Percentiles rank a stretch among this genome's conserved stretches.
Evolutionary conservation across 2,329 filamentous ascomycete species (phyloP).

Genomic region (Plectosphaerella cucumerina): DNA sequence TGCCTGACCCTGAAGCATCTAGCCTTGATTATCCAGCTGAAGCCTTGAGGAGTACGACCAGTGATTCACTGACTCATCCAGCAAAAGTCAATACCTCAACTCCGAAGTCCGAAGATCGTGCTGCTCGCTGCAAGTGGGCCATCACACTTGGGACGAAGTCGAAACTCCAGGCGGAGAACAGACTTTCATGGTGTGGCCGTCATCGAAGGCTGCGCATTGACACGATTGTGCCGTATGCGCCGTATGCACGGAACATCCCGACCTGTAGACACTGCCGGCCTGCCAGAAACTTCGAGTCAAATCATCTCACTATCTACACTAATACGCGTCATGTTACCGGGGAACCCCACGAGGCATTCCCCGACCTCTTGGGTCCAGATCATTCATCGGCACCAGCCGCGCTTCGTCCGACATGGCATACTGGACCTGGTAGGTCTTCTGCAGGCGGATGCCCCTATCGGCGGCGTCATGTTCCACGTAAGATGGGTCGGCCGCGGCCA

Average conservation of each 20-base stretch:
- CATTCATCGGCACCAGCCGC: slow-evolving; percentile 23
- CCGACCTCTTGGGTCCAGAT: slow-evolving; percentile 9
- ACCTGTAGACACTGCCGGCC: neutral
- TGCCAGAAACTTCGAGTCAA: neutral
- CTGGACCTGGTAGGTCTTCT: slow-evolving; percentile 30
- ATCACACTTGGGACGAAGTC: no score
- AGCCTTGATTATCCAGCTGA: no score
- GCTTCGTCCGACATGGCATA: slow-evolving; percentile 24
- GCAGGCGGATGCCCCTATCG: slow-evolving; percentile 20
- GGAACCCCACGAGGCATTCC: no score
- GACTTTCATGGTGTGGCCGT: no score
- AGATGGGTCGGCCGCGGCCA: slow-evolving; percentile 4
- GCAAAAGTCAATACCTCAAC: no score
- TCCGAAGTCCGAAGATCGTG: no score
- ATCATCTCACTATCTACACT: neutral
- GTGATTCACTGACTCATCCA: no score
- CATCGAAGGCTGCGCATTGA: no score
- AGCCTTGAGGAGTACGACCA: no score
- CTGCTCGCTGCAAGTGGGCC: neutral
- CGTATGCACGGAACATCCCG: neutral
- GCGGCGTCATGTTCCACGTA: neutral
- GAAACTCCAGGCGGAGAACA: no score
- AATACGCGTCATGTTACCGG: neutral
- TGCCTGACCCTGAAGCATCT: no score
- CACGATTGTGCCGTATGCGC: no score